phyloP scores from a whole-genome alignment of 106 monocot genomes.

The Cymbidium sinense region DNA sequence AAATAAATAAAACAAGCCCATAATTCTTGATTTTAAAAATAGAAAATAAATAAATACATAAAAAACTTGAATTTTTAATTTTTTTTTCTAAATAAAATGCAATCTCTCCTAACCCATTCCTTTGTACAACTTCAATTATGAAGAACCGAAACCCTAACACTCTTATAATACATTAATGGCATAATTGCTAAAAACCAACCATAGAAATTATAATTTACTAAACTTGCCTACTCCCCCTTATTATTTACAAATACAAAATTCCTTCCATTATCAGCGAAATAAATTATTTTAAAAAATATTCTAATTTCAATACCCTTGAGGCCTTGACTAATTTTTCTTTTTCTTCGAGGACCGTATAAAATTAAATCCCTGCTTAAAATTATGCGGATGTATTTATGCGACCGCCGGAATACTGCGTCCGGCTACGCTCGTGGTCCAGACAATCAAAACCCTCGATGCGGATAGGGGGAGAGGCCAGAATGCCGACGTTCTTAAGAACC shows the following conservation, averaged over 20 bases:
- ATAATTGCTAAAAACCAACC: not conserved
- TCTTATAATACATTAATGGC: not conserved
- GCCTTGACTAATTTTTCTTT: too few species aligned
- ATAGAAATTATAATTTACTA: not conserved
- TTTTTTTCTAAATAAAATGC: too few species aligned
- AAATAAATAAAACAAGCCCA: too few species aligned
- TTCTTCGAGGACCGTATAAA: too few species aligned
- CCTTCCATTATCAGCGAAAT: not conserved
- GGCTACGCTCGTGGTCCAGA: constrained; percentile 13
- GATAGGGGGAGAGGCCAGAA: constrained; percentile 19
- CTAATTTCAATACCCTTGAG: too few species aligned
- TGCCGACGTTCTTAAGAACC: not conserved
- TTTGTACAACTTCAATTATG: not conserved
- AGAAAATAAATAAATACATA: too few species aligned
- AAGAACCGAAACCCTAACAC: not conserved
- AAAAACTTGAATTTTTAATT: too few species aligned
- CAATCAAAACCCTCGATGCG: constrained; percentile 34
- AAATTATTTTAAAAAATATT: too few species aligned
- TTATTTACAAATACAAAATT: not conserved
- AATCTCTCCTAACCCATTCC: not conserved
- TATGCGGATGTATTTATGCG: constrained; percentile 11
- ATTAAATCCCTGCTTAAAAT: not conserved
- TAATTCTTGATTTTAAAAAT: too few species aligned
- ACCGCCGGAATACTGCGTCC: constrained; percentile 18
- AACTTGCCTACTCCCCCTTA: not conserved